These are phyloP conservation scores for Trametes polyzona DNA, from an alignment of 1,284 basidiomycete genomes.

Conservation along the genomic window DNA sequence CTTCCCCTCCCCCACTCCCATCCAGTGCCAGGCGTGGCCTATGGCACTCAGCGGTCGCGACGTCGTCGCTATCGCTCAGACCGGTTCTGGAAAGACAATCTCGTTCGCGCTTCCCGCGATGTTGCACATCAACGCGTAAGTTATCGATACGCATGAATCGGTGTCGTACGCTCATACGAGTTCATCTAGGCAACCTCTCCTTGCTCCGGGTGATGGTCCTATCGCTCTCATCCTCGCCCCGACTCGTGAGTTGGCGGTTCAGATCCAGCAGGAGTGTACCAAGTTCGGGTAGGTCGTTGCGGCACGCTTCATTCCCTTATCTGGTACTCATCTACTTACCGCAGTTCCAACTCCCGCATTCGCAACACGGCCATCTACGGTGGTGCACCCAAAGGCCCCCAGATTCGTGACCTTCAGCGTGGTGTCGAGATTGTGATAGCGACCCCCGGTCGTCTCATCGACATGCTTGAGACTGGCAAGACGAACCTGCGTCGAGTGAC, in stretches of 20 bases:
- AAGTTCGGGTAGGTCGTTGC: constrained; percentile 79
- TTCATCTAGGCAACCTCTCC: constrained; percentile 81
- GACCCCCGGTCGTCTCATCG: constrained; percentile 88
- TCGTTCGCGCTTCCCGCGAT: constrained; percentile 98
- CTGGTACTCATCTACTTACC: constrained; percentile 4
- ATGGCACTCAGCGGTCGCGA: constrained; percentile 96
- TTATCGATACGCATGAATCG: constrained; percentile 2
- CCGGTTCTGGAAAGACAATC: constrained; percentile 97
- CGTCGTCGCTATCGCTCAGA: constrained; percentile 96
- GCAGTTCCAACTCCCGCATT: constrained; percentile 89
- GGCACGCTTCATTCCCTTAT: not conserved
- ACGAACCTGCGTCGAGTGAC: constrained; percentile 96
- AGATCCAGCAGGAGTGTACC: constrained; percentile 98
- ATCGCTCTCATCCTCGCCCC: constrained; percentile 97
- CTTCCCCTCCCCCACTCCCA: constrained; percentile 88
- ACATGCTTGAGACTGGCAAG: constrained; percentile 95
- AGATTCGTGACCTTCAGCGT: constrained; percentile 96
- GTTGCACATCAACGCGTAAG: constrained; percentile 98
- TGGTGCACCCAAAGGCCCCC: constrained; percentile 97
- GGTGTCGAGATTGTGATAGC: constrained; percentile 97
- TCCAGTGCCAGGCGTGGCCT: constrained; percentile 99
- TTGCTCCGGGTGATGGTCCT: constrained; percentile 94
- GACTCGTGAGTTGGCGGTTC: constrained; percentile 97
- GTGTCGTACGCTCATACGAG: not conserved
- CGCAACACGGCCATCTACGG: constrained; percentile 99